These are phyloP conservation scores for Pseudogymnoascus sp. DNA, from an alignment of 2,329 filamentous ascomycete species.

Conservation along the genomic window DNA sequence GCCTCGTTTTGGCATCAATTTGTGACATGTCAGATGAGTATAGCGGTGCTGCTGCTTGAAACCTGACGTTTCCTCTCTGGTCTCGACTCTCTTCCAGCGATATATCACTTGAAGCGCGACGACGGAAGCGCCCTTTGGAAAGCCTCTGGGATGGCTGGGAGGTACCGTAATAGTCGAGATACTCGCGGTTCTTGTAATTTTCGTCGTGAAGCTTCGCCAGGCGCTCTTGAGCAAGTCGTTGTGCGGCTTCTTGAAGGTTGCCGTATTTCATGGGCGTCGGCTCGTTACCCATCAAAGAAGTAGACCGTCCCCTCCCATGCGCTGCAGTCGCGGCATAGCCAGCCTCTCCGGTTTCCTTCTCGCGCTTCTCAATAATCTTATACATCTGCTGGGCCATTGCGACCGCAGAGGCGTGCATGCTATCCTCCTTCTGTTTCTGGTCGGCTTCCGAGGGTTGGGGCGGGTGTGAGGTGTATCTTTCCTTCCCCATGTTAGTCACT, in stretches of 20 bases:
- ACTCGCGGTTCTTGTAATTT: conserved; percentile 53
- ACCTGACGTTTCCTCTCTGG: conserved; percentile 64
- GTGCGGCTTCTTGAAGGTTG: conserved; percentile 78
- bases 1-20: conserved; percentile 67
- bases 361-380: conserved; percentile 54
- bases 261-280: conserved; percentile 43
- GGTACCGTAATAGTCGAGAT: conserved; percentile 67
- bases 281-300: conserved; percentile 29
- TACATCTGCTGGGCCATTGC: conserved; percentile 91
- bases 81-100: conserved; percentile 47
- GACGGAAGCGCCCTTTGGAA: conserved; percentile 45
- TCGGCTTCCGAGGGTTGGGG: conserved; percentile 66
- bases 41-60: conserved; percentile 62
- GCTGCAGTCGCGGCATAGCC: conserved; percentile 26
- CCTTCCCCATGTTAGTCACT: conserved; percentile 59
- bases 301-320: conserved; percentile 28
- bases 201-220: conserved; percentile 74
- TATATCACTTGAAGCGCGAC: conserved; percentile 62
- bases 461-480: conserved; percentile 73
- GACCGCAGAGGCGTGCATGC: conserved; percentile 73
- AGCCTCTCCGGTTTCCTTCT: conserved; percentile 28
- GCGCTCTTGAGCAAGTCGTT: conserved; percentile 77
- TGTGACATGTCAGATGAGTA: conserved; percentile 62
- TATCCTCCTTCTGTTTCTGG: conserved; percentile 65
- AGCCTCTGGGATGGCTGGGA: conserved; percentile 42